Evolutionary conservation across 768 basidiomycete species (phyloP), one percentile per base, ranked within the genome.

Genomic region (Podaxis sp.): DNA sequence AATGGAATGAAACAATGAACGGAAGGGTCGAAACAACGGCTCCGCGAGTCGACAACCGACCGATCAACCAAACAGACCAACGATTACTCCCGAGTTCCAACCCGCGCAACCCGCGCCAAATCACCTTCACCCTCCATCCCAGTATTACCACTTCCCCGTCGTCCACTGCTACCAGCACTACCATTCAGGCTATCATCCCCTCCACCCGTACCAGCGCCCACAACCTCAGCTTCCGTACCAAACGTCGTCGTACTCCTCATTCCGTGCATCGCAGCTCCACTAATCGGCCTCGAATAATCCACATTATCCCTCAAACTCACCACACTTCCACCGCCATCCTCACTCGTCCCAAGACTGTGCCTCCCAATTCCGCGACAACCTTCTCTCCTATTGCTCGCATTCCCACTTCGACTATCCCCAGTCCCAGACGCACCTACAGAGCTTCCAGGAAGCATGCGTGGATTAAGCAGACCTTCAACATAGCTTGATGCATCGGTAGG

Each of bases 281-380:
- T 71, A 36, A 78, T 76, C 17, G 76, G 75, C 52, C 77, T 69
- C 33, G 76, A 74, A 64, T 79, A 79, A 59, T 79, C 78, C 50
- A 77, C 74, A 63, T 79, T 64, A 65, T 79, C 78, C 49, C 77
- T 70, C 53, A 79, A 68, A 69, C 78, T 79, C 38, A 72, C 64
- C 28, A 67, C 63, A 66, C 74, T 79, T 2, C 72, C 72, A 7
- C 73, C 54, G 0, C 46, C 54, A 66, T 30, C 69, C 62, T 15
- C 68, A 69, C 15, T 66, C 65, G 20, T 59, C 66, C 26, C 66
- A 56, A 22, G 58, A 62, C 62, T 60, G 65, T 17, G 65, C 63
- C 13, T 73, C 48, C 38, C 41, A 3, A 28, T 12, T 26, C 30
- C 41, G 24, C 15, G 40, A 28, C 40, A 36, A 30, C 53, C 33